Conservation (phyloP, 2,329 filamentous ascomycete genomes). For the Botrytis squamosa region DNA sequence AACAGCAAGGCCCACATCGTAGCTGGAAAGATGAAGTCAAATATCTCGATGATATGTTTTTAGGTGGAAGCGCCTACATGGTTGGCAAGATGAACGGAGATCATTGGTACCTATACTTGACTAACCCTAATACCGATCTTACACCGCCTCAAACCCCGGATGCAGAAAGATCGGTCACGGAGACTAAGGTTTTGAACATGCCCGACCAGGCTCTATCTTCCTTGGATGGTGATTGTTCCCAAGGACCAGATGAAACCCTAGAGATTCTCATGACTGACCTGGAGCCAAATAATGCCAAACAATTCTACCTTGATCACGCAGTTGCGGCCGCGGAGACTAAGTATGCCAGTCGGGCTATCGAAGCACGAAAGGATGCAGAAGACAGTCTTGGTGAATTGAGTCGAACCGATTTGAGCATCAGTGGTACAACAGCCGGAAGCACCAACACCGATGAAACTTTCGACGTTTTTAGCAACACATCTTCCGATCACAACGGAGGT, state of each 20-base stretch:
- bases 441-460: constrained; percentile 56
- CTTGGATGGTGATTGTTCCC: constrained; percentile 34
- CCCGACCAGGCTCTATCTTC: constrained; percentile 39
- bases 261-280: constrained; percentile 73
- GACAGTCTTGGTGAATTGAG: constrained; percentile 59
- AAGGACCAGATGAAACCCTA: constrained; percentile 66
- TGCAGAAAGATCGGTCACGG: constrained; percentile 43
- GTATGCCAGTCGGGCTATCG: constrained; percentile 66
- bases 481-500: constrained; percentile 59
- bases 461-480: constrained; percentile 80
- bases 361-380: constrained; percentile 59
- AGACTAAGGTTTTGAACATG: constrained; percentile 39
- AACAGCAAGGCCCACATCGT: constrained; percentile 88
- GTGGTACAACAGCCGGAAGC: constrained; percentile 43
- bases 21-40: constrained; percentile 98
- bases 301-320: constrained; percentile 76
- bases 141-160: constrained; percentile 81
- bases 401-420: constrained; percentile 43
- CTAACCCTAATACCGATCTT: constrained; percentile 74
- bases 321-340: constrained; percentile 85
- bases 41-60: constrained; percentile 87
- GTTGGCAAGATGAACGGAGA: constrained; percentile 99
- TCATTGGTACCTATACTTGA: constrained; percentile 98
- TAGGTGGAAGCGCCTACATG: constrained; percentile 95
- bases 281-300: constrained; percentile 65